Evolutionary conservation across 176 grass and related monocot species (phyloP), one percentile per base, ranked within the genome.

Genomic region (Thinopyrum elongatum): DNA sequence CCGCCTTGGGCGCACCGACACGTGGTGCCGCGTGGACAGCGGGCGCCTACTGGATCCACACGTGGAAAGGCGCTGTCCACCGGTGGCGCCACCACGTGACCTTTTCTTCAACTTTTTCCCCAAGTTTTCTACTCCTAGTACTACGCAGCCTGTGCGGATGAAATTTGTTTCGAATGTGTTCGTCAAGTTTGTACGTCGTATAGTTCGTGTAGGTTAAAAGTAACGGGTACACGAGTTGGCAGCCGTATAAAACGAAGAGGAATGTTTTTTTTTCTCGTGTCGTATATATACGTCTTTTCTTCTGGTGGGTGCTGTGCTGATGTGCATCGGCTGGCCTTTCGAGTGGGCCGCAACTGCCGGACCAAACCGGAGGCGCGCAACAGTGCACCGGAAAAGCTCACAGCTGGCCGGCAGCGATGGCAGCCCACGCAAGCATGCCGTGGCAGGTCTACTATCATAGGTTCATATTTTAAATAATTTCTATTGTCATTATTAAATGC

Each of bases 11-110:
- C 23, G 46, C 80, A 39, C 28, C 49, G 63, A 83, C 86, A 77
- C 80, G 80, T 83, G 86, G 81, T 57, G 74, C 80, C 47, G 81
- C 65, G 51, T 63, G 35, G 34, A 28, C 25, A 10, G 0, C 5
- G 3, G 21, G 57, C 74, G 22, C 34, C 55, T 41, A 66, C 30
- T 4, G 39, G 22, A 68, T 79, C 64, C 83, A 81, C 80, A 71
- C 74, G 81, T 84, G 74, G 38, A 23, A 1, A 29, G 6, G 16
- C 22, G 26, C 16, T 47, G 55, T 10, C 65, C 64, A 35, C 27
- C 4, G 33, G 38, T 61, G 80, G 12, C 35, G 73, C 86, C 74
- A 29, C 86, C 74, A 49, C 72, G 41, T 49, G 72, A 49, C 39
- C 25, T 25, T 73, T 22, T 3, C 7, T 22, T 58, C 7, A 22